A percentile compares a stretch with the other conserved stretches of the same genome.
phyloP scores from a whole-genome alignment of 208 protist genomes.

The Trypanosoma cruzi region DNA sequence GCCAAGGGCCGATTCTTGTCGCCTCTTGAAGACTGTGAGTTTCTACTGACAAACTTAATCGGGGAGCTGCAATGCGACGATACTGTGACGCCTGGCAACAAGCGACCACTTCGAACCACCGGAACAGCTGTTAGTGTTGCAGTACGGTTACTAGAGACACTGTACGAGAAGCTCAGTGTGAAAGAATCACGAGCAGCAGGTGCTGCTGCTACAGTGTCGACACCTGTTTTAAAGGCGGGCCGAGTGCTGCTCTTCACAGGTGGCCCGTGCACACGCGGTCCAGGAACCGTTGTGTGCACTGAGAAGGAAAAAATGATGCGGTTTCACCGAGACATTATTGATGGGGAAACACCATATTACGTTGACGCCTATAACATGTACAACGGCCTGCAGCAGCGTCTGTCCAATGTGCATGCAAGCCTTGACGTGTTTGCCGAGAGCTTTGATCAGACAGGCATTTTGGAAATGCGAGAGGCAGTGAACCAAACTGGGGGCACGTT shows the following conservation, averaged over 20 bases:
- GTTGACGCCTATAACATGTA: constrained; percentile 89
- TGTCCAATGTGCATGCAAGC: constrained; percentile 87
- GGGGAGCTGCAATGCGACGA: constrained; percentile 60
- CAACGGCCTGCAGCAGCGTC: constrained; percentile 81
- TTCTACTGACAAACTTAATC: constrained; percentile 49
- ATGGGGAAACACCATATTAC: constrained; percentile 78
- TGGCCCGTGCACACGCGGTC: constrained; percentile 95
- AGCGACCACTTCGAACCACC: constrained; percentile 67
- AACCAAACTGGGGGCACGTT: constrained; percentile 94
- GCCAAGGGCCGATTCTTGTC: constrained; percentile 94
- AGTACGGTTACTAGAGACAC: constrained; percentile 60
- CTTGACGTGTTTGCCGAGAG: constrained; percentile 97
- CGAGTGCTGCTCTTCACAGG: constrained; percentile 95
- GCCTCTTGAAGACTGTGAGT: constrained; percentile 93
- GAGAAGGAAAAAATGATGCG: constrained; percentile 97
- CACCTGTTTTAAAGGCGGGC: constrained; percentile 28
- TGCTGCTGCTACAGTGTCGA: constrained; percentile 5
- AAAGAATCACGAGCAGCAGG: neutral
- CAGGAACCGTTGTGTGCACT: constrained; percentile 87
- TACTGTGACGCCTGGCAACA: constrained; percentile 45
- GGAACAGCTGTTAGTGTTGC: constrained; percentile 73
- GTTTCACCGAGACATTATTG: constrained; percentile 96
- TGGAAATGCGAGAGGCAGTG: constrained; percentile 95
- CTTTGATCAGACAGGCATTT: constrained; percentile 97
- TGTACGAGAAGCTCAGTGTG: constrained; percentile 24